phyloP scores from a whole-genome alignment of 73 alveolate species.

The Uronychia binucleata region DNA sequence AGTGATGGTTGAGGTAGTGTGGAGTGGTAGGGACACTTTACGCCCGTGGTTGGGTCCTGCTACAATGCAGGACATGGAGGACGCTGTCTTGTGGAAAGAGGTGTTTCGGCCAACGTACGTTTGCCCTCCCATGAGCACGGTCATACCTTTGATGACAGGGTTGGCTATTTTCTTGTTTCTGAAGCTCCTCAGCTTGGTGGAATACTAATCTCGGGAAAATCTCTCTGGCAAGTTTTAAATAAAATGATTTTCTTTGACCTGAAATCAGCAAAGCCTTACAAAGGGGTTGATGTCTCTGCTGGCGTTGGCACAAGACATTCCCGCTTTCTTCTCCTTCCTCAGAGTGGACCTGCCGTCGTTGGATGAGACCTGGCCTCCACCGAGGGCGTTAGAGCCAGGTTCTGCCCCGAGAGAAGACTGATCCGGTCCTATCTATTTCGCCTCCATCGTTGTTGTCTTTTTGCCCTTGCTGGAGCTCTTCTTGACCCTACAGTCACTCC shows the following conservation, averaged over 20 bases:
- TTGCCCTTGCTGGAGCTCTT: background rate
- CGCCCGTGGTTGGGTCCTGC: background rate
- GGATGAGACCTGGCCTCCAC: background rate
- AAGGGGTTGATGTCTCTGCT: background rate
- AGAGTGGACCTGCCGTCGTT: background rate
- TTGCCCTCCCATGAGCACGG: background rate
- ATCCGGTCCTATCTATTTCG: too few relatives aligned
- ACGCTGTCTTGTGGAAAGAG: background rate
- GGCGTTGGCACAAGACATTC: background rate
- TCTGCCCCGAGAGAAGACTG: too few relatives aligned
- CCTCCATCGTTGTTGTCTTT: too few relatives aligned
- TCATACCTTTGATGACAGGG: background rate
- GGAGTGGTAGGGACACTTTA: background rate
- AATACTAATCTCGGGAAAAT: background rate
- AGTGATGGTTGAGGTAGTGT: too few relatives aligned
- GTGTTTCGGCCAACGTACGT: background rate
- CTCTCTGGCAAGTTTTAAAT: background rate
- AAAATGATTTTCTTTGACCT: background rate
- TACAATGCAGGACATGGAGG: background rate
- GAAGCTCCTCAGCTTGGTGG: background rate
- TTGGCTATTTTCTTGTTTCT: background rate
- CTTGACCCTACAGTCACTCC: background rate
- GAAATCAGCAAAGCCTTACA: background rate
- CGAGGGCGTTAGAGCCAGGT: too few relatives aligned
- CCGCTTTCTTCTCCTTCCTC: background rate